These are phyloP conservation scores for Stachybotrys chartarum DNA, from an alignment of 2,329 filamentous ascomycete genomes.

Conservation along the genomic window DNA sequence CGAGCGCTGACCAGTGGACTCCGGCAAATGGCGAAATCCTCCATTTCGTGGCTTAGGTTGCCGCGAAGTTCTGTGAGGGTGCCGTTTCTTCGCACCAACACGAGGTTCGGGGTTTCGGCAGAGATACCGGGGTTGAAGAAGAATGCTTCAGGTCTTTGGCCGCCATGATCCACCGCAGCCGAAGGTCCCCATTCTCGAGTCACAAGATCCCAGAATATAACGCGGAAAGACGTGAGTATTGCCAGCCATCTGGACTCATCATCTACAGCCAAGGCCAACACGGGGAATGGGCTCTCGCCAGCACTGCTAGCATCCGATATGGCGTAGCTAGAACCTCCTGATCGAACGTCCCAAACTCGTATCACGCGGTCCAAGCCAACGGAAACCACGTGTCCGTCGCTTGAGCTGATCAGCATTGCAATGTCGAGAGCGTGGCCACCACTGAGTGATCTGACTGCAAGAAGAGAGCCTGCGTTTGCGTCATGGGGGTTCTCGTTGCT, in stretches of 20 bases:
- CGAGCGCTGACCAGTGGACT: conserved; percentile 44
- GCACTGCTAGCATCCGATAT: conserved; percentile 31
- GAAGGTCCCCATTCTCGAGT: conserved; percentile 49
- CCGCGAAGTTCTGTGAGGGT: conserved; percentile 51
- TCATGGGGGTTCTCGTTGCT: conserved; percentile 38
- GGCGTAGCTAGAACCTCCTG: conserved; percentile 32
- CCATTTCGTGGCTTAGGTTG: conserved; percentile 29
- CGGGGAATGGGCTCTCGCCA: conserved; percentile 44
- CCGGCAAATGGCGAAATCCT: conserved; percentile 41
- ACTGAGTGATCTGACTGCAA: conserved; percentile 54
- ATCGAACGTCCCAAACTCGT: conserved; percentile 56
- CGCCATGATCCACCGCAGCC: conserved; percentile 39
- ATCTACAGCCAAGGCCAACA: conserved; percentile 59
- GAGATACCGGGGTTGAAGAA: conserved; percentile 46
- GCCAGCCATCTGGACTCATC: conserved; percentile 59
- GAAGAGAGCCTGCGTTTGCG: conserved; percentile 35
- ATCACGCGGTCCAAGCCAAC: conserved; percentile 64
- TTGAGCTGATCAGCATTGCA: conserved; percentile 53
- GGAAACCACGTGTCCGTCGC: conserved; percentile 59
- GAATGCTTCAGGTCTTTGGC: conserved; percentile 54
- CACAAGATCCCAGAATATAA: conserved; percentile 57
- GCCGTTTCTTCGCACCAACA: conserved; percentile 60
- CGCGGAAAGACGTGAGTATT: conserved; percentile 50
- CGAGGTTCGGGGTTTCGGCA: conserved; percentile 35
- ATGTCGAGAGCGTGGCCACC: conserved; percentile 64